phyloP scores from a whole-genome alignment of 345 rosid genomes.

The Melastoma malabathricum region DNA sequence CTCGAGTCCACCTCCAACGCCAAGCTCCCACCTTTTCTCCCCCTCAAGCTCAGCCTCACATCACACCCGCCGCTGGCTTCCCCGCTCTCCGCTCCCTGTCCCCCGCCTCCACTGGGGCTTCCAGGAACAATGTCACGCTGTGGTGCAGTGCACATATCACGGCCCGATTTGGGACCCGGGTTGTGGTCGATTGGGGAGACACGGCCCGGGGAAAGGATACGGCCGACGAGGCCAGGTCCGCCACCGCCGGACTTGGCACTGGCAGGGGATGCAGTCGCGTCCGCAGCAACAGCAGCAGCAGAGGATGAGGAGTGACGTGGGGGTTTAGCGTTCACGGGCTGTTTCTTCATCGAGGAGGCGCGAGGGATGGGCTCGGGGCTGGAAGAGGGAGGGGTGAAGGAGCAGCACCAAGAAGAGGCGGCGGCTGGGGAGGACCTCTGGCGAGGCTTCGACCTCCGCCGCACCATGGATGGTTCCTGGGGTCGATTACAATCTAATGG shows the following conservation, averaged over 20 bases:
- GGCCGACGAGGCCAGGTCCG: conserved; percentile 33
- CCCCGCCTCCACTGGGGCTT: conserved; percentile 13
- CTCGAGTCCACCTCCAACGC: conserved; percentile 59
- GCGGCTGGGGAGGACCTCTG: conserved; percentile 8
- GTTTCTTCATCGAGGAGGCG: conserved; percentile 11
- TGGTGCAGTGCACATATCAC: conserved; percentile 10
- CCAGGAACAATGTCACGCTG: conserved; percentile 17
- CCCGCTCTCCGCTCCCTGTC: too few species aligned
- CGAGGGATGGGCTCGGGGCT: conserved; percentile 55
- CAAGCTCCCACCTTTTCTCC: conserved; percentile 54
- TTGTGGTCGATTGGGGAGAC: conserved; percentile 85
- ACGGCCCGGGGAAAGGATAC: conserved; percentile 89
- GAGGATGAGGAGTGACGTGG: conserved; percentile 1
- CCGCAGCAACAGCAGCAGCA: conserved; percentile 3
- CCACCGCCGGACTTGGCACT: conserved; percentile 43
- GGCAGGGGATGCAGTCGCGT: conserved; percentile 60
- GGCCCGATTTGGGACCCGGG: conserved; percentile 12
- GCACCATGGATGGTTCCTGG: conserved; percentile 1
- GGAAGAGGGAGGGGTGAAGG: conserved; percentile 52
- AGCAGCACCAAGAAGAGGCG: conserved; percentile 75
- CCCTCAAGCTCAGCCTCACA: conserved; percentile 60
- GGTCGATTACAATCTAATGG: too few species aligned
- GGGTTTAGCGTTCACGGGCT: neutral
- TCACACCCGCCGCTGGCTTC: conserved; percentile 25
- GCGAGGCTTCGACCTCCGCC: conserved; percentile 15